A percentile compares a stretch with the other conserved stretches of the same genome.
Conservation (phyloP, 2,329 filamentous ascomycete genomes). For the Shiraia bambusicola region DNA sequence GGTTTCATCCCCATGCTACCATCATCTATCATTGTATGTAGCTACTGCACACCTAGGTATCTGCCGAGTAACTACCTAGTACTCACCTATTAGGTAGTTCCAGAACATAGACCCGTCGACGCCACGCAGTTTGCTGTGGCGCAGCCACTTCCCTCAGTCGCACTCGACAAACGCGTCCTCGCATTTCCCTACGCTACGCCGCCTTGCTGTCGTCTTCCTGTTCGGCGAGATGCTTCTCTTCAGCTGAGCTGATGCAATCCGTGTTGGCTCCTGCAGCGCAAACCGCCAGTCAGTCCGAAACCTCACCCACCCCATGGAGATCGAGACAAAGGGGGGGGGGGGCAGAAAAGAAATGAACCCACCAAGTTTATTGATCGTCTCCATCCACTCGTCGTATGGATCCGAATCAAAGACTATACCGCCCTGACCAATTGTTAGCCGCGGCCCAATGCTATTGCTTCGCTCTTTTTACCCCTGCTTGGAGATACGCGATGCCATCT, state of each 20-base stretch:
- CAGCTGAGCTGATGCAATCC: conserved; percentile 81
- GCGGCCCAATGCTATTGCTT: conserved; percentile 17
- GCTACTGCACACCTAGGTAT: neutral
- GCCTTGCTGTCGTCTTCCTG: conserved; percentile 31
- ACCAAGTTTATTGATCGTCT: conserved; percentile 95
- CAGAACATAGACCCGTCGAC: too few species aligned
- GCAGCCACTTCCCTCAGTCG: neutral
- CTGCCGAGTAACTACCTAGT: too few species aligned
- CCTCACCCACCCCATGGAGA: conserved; percentile 6
- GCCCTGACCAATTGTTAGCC: conserved; percentile 32
- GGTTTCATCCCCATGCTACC: conserved; percentile 11
- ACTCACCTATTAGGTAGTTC: neutral
- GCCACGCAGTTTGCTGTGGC: conserved; percentile 5
- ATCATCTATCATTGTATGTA: neutral
- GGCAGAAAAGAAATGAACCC: conserved; percentile 15
- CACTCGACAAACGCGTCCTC: too few species aligned
- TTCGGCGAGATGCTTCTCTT: conserved; percentile 64
- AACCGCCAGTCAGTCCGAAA: conserved; percentile 22
- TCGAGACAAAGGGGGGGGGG: too few species aligned
- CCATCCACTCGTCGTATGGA: conserved; percentile 85
- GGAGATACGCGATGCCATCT: conserved; percentile 86
- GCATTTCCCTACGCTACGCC: conserved; percentile 1
- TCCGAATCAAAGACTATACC: conserved; percentile 68
- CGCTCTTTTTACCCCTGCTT: conserved; percentile 69
- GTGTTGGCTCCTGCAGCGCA: conserved; percentile 65